phyloP scores from a whole-genome alignment of 352 stramenopile species.

The Bremia lactucae region DNA sequence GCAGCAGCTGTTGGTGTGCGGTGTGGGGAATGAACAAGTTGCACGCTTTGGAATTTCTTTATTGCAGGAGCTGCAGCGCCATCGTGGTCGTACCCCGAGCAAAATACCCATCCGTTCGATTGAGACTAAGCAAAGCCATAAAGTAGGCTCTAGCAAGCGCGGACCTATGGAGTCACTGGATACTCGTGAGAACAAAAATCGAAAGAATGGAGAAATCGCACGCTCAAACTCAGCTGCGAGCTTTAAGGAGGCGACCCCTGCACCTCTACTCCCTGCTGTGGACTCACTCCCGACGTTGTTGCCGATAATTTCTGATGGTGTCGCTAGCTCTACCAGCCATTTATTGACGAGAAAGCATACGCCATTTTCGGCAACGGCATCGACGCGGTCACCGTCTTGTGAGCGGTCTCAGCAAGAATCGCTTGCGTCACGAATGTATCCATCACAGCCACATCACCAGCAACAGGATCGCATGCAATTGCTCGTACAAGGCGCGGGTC shows the following conservation, averaged over 20 bases:
- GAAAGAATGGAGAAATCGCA: constrained; percentile 14
- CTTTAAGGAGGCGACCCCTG: constrained; percentile 13
- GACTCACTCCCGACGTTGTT: constrained; percentile 45
- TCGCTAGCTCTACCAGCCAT: constrained; percentile 3
- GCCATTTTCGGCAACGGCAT: constrained; percentile 7
- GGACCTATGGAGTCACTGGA: constrained; percentile 9
- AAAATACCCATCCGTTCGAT: constrained; percentile 6
- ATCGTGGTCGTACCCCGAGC: constrained; percentile 4
- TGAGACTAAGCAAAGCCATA: constrained; percentile 12
- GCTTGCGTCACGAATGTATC: constrained; percentile 36
- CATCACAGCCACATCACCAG: constrained; percentile 12
- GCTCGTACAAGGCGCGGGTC: constrained; percentile 41
- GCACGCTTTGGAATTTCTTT: constrained; percentile 53
- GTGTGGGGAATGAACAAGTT: constrained; percentile 32
- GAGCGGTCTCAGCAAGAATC: constrained; percentile 16
- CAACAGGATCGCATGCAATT: constrained; percentile 56
- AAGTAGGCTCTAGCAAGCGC: constrained; percentile 15
- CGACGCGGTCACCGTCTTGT: constrained; percentile 12
- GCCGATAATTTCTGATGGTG: constrained; percentile 19
- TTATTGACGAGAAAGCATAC: constrained; percentile 17
- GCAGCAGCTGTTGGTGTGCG: constrained; percentile 47
- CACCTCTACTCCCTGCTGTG: constrained; percentile 27
- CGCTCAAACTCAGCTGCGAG: constrained; percentile 15
- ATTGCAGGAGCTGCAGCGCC: constrained; percentile 37
- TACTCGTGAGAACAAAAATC: constrained; percentile 17